Percentiles rank a stretch among this genome's conserved stretches.
Evolutionary conservation across 192 early-diverging fungal species (phyloP).

Genomic region (Backusella australiensis): DNA sequence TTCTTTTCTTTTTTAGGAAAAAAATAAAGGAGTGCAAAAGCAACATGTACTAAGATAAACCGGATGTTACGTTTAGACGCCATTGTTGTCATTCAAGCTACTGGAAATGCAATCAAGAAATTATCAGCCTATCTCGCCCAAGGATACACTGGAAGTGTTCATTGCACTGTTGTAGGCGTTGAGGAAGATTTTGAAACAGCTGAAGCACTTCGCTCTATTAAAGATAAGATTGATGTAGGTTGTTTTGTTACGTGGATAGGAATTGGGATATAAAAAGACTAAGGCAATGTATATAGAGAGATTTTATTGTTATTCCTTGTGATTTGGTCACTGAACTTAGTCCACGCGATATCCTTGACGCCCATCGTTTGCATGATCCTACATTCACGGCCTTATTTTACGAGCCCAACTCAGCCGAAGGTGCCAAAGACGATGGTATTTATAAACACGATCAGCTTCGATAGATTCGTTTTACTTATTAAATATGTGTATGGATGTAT

Average conservation of each 20-base stretch:
- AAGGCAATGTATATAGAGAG: constrained; percentile 45
- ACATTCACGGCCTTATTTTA: constrained; percentile 84
- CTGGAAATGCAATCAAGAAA: constrained; percentile 61
- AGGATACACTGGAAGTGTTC: constrained; percentile 60
- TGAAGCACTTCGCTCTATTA: constrained; percentile 76
- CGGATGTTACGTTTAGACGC: constrained; percentile 52
- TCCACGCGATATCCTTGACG: constrained; percentile 81
- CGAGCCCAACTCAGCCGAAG: constrained; percentile 72
- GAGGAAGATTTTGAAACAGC: constrained; percentile 75
- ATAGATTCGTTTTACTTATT: background rate
- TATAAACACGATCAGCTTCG: background rate
- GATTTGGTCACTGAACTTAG: constrained; percentile 87
- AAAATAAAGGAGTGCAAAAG: background rate
- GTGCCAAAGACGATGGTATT: constrained; percentile 52
- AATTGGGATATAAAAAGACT: background rate
- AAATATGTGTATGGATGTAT: constrained; percentile 2
- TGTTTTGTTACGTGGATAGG: background rate
- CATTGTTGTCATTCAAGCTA: constrained; percentile 67
- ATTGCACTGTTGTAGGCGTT: constrained; percentile 62
- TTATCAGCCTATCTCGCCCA: constrained; percentile 61
- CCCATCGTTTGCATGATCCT: constrained; percentile 75
- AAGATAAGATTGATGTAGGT: constrained; percentile 80
- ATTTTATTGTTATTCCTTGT: constrained; percentile 91
- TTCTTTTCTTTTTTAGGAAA: background rate
- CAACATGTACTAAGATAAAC: background rate